These are phyloP conservation scores for Leptodermis oblonga DNA, from an alignment of 257 asterid genomes.

Conservation along the genomic window DNA sequence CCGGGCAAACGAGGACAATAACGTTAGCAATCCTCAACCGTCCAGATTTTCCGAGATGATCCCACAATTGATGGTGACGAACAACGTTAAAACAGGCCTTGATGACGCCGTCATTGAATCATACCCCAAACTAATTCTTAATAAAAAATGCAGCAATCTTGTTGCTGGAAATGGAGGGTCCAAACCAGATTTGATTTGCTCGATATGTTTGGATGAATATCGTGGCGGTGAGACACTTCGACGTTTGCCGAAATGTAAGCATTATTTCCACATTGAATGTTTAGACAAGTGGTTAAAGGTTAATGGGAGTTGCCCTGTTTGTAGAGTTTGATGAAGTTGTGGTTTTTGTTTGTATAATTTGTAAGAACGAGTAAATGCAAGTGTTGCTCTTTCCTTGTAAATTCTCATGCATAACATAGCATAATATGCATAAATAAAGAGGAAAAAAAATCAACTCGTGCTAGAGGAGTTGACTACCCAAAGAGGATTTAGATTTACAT, in stretches of 20 bases:
- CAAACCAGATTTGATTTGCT: slow-evolving; percentile 46
- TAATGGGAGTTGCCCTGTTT: slow-evolving; percentile 65
- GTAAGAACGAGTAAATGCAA: too few species aligned
- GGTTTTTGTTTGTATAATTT: too few species aligned
- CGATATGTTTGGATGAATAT: slow-evolving; percentile 71
- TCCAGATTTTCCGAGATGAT: slow-evolving; percentile 4
- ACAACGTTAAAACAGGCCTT: slow-evolving; percentile 33
- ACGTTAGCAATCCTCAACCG: slow-evolving; percentile 2
- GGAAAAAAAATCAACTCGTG: too few species aligned
- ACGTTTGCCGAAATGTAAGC: slow-evolving; percentile 62
- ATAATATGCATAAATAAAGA: too few species aligned
- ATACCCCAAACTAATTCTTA: slow-evolving; percentile 50
- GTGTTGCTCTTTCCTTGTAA: too few species aligned
- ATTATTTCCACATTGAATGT: slow-evolving; percentile 78
- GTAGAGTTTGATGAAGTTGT: slow-evolving; percentile 53
- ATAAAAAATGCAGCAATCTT: slow-evolving; percentile 48
- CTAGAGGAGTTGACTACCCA: too few species aligned
- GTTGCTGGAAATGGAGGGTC: slow-evolving; percentile 37
- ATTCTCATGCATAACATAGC: too few species aligned
- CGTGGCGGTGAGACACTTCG: slow-evolving; percentile 48
- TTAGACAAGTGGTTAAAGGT: slow-evolving; percentile 70
- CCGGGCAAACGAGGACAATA: slow-evolving; percentile 9
- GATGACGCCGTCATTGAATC: slow-evolving; percentile 59
- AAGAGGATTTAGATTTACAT: too few species aligned
- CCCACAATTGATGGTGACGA: slow-evolving; percentile 11